Percentiles rank a stretch among this genome's conserved stretches.
These are phyloP conservation scores for Huntiella savannae DNA, from an alignment of 2,329 filamentous ascomycete species.

Conservation along the genomic window DNA sequence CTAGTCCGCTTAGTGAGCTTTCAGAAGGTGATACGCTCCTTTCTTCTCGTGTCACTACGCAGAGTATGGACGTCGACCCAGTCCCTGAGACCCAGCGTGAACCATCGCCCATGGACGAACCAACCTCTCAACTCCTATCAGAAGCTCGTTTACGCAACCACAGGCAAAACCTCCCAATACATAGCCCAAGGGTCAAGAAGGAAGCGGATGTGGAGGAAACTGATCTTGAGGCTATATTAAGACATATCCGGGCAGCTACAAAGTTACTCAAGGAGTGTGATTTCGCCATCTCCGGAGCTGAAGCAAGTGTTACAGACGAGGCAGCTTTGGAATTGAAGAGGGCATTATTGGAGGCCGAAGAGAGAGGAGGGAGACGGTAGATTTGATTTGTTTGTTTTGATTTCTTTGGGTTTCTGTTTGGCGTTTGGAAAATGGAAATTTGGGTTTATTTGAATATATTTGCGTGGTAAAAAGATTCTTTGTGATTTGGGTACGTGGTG, in stretches of 20 bases:
- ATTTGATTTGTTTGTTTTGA: neutral
- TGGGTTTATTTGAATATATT: too few relatives aligned
- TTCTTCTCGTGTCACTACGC: neutral
- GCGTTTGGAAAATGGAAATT: neutral
- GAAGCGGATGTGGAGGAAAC: neutral
- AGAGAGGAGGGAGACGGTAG: slow-evolving; percentile 1
- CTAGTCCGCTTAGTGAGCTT: slow-evolving; percentile 9
- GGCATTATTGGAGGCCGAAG: slow-evolving; percentile 2
- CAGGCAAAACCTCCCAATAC: slow-evolving; percentile 1
- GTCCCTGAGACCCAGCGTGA: neutral
- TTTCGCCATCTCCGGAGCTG: neutral
- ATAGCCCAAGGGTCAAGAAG: slow-evolving; percentile 5
- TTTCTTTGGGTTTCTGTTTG: neutral
- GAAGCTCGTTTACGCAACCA: neutral
- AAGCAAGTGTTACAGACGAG: slow-evolving; percentile 1
- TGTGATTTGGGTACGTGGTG: too few relatives aligned
- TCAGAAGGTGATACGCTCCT: slow-evolving; percentile 1
- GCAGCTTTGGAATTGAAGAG: slow-evolving; percentile 1
- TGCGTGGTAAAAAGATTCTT: too few relatives aligned
- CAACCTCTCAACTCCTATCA: neutral
- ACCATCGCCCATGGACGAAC: slow-evolving; percentile 3
- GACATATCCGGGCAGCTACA: neutral
- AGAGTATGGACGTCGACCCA: neutral
- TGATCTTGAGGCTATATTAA: neutral
- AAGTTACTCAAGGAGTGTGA: neutral